phyloP scores from a whole-genome alignment of 2,329 filamentous ascomycete genomes.

The Ceratocystis papillata region DNA sequence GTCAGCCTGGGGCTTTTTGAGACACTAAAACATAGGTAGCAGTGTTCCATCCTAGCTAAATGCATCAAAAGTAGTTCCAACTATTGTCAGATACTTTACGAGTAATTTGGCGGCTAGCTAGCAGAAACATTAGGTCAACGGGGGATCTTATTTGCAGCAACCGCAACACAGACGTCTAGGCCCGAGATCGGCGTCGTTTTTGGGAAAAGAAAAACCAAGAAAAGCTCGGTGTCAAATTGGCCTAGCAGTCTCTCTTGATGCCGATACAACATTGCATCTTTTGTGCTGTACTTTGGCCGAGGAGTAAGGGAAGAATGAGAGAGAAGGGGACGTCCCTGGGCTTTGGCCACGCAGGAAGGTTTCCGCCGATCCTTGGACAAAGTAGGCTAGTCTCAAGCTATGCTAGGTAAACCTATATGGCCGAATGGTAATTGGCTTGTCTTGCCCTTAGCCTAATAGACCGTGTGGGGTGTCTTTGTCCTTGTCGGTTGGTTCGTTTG shows the following conservation, averaged over 20 bases:
- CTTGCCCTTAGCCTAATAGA: not conserved
- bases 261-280: not conserved
- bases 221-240: not conserved
- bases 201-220: not conserved
- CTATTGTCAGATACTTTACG: not conserved
- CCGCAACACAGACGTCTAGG: not conserved
- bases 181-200: constrained; percentile 10
- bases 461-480: not conserved
- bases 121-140: too few species aligned
- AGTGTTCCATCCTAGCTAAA: not conserved
- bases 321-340: not conserved
- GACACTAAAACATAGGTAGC: not conserved
- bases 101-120: too few species aligned
- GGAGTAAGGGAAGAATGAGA: not conserved
- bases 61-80: not conserved
- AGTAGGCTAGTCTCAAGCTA: not conserved
- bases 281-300: not conserved
- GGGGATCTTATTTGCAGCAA: too few species aligned
- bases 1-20: not conserved
- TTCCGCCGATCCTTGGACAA: constrained; percentile 2
- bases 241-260: not conserved
- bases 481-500: not conserved
- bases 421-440: constrained; percentile 8
- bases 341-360: not conserved
- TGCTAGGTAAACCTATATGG: constrained; percentile 2